phyloP scores from a whole-genome alignment of 2,329 filamentous ascomycete genomes.

The Aureobasidium sp. region DNA sequence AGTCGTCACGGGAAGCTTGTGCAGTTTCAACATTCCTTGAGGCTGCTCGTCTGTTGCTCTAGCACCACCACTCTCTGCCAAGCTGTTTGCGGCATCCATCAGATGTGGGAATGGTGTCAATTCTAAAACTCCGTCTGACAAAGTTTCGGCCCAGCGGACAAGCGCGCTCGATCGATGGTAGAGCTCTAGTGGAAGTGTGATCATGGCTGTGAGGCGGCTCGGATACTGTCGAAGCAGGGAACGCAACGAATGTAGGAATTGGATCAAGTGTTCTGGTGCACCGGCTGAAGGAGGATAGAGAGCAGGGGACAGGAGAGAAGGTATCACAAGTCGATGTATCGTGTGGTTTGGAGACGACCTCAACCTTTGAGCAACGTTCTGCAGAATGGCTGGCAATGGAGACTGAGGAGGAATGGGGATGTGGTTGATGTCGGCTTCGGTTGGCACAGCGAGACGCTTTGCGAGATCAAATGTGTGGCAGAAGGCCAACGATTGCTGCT shows the following conservation, averaged over 20 bases:
- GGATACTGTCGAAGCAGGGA: constrained; percentile 64
- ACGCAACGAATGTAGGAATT: constrained; percentile 73
- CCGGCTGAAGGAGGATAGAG: constrained; percentile 65
- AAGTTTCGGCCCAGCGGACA: constrained; percentile 75
- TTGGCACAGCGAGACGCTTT: constrained; percentile 40
- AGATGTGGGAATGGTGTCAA: constrained; percentile 66
- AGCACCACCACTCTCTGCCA: constrained; percentile 41
- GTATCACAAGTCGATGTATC: constrained; percentile 78
- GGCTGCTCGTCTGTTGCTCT: constrained; percentile 63
- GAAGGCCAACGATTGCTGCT: constrained; percentile 32
- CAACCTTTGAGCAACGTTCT: constrained; percentile 50
- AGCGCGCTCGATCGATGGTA: constrained; percentile 70
- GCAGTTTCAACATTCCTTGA: constrained; percentile 78
- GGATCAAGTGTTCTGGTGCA: constrained; percentile 65
- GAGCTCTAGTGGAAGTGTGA: constrained; percentile 73
- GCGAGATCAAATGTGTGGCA: constrained; percentile 48
- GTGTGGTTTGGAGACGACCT: constrained; percentile 50
- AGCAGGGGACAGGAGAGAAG: constrained; percentile 77
- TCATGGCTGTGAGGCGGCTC: constrained; percentile 60
- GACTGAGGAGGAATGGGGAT: constrained; percentile 57
- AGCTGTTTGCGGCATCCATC: constrained; percentile 42
- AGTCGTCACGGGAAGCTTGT: constrained; percentile 75
- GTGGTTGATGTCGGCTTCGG: constrained; percentile 37
- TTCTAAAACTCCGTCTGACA: constrained; percentile 81
- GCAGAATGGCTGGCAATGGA: constrained; percentile 57